Conservation (phyloP, 1,284 basidiomycete species). For the Sporisorium iseilematis-ciliati region DNA sequence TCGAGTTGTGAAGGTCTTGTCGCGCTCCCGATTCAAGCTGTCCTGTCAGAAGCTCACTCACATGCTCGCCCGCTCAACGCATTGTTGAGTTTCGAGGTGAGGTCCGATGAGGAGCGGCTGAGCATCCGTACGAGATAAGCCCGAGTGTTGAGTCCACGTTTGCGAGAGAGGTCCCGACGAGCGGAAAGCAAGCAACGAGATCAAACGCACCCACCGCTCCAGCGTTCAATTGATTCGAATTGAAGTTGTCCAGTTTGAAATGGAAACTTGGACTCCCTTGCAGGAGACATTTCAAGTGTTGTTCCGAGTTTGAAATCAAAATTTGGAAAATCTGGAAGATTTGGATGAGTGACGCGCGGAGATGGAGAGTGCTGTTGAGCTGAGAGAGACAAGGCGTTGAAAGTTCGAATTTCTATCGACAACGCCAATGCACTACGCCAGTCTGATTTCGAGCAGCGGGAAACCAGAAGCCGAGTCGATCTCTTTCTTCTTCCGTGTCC, state of each 20-base stretch:
- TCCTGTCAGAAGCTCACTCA: too few relatives aligned
- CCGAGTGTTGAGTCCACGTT: neutral
- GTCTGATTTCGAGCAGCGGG: neutral
- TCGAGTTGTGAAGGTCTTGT: too few relatives aligned
- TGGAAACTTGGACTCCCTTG: neutral
- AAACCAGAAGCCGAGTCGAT: conserved; percentile 17
- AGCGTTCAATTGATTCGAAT: neutral
- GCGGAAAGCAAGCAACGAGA: neutral
- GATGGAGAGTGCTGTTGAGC: too few relatives aligned
- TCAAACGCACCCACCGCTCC: neutral
- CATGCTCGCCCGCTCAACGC: too few relatives aligned
- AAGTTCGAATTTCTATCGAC: conserved; percentile 29
- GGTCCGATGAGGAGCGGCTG: neutral
- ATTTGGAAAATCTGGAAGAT: conserved; percentile 28
- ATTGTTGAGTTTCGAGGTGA: too few relatives aligned
- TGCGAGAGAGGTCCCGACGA: neutral
- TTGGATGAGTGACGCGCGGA: neutral
- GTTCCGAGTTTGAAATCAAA: neutral
- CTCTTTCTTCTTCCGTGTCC: conserved; percentile 11
- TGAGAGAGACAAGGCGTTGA: conserved; percentile 10
- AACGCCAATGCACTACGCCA: conserved; percentile 6
- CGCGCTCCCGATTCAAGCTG: too few relatives aligned
- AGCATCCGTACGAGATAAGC: neutral
- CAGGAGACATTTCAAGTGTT: neutral
- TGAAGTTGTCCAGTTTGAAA: neutral